Evolutionary conservation across 495 filamentous ascomycete species (phyloP), one percentile per base, ranked within the genome.

Genomic region (Melanomma pulvis-pyrius): DNA sequence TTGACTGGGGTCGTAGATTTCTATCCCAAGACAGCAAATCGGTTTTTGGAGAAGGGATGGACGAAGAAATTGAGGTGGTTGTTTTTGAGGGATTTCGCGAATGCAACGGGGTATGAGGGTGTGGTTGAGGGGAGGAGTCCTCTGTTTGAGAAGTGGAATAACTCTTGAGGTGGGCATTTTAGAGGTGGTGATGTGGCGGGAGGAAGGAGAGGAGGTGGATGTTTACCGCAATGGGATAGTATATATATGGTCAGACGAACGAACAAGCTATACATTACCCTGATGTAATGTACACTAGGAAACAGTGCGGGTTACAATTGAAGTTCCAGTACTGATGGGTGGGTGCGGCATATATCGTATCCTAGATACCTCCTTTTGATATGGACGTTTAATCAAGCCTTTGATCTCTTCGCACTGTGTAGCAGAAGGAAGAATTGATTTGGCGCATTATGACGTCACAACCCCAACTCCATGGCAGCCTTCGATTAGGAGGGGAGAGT

Each of bases 71-170:
- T 70, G 1, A 68, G 76, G 22, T 88, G 85, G 86, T 62, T 74
- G 59, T 88, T 88, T 70, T 67, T 88, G 56, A 78, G 75, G 26
- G 83, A 87, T 59, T 87, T 86, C 71, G 78, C 70, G 28, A 70
- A 72, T 7, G 66, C 71, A 9, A 60, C 68, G 4, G 56, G 52
- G 30, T 56, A 56, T 36, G 28, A 56, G 21, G 30, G 52, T 8
- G 30, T 28, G 28, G 52, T 56, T 8, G 52, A 56, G 30, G 52
- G 52, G 12, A 6, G 26, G 28, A 36, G 52, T 36, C 4, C 13
- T 1, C 6, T 32, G 25, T 56, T 12, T 12, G 26, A 21, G 52
- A 56, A 36, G 19, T 56, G 52, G 52, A 56, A 56, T 21, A 51
- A 51, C 12, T 9, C 48, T 51, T n/a, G n/a, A n/a, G n/a, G n/a